phyloP scores from a whole-genome alignment of 306 rosid genomes.

The Coriaria nepalensis region DNA sequence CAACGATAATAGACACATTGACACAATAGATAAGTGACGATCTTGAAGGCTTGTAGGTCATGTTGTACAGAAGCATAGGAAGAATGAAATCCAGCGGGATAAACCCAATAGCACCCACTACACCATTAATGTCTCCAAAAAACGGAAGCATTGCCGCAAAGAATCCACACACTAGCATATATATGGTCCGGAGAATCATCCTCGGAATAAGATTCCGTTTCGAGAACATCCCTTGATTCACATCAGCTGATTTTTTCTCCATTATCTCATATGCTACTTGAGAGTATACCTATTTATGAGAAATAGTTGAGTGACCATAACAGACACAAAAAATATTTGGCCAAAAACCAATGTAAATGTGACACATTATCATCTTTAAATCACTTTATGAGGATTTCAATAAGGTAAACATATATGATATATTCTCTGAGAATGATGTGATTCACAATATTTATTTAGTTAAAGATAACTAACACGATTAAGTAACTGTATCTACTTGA shows the following conservation, averaged over 20 bases:
- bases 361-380: no score
- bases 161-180: slow-evolving; percentile 64
- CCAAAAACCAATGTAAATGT: no score
- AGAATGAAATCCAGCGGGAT: slow-evolving; percentile 88
- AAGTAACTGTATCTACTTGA: no score
- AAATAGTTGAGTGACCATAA: neutral
- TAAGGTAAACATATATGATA: no score
- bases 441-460: no score
- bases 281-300: slow-evolving; percentile 62
- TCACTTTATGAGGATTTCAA: no score
- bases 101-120: slow-evolving; percentile 88
- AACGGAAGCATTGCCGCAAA: slow-evolving; percentile 92
- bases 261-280: slow-evolving; percentile 97
- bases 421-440: no score
- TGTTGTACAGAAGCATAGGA: slow-evolving; percentile 90
- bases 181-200: slow-evolving; percentile 53
- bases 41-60: slow-evolving; percentile 57
- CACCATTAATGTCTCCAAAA: slow-evolving; percentile 74
- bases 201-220: slow-evolving; percentile 77
- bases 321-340: neutral
- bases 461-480: no score
- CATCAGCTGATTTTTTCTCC: slow-evolving; percentile 80
- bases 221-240: slow-evolving; percentile 63
- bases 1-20: slow-evolving; percentile 61
- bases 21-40: slow-evolving; percentile 51